Evolutionary conservation across 129 eudicot species (phyloP).

Genomic region (Logfia minima): DNA sequence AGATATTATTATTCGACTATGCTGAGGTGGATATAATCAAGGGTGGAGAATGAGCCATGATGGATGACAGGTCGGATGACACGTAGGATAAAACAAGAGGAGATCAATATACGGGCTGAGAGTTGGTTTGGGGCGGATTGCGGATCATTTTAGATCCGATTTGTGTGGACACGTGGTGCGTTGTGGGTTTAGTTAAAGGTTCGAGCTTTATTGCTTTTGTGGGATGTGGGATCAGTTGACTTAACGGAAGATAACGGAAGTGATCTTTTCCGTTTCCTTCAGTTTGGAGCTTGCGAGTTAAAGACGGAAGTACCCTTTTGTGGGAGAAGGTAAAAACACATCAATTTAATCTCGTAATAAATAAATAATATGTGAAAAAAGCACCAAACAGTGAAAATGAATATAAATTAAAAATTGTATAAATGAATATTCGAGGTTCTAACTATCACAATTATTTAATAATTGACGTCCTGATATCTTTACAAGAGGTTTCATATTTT

Average conservation of each 20-base stretch:
- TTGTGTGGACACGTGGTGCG: conserved; percentile 47
- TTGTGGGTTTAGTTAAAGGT: conserved; percentile 42
- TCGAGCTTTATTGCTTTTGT: not conserved
- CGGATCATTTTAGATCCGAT: conserved; percentile 51
- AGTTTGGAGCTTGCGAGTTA: not conserved
- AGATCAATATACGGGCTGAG: conserved; percentile 49
- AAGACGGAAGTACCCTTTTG: not conserved
- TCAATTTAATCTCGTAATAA: too few relatives aligned
- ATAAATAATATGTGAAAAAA: too few relatives aligned
- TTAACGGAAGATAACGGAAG: not conserved
- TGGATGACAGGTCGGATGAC: conserved; percentile 41
- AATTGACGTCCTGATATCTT: too few relatives aligned
- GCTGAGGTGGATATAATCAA: conserved; percentile 43
- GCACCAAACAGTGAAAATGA: too few relatives aligned
- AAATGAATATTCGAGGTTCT: too few relatives aligned
- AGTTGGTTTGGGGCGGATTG: conserved; percentile 40
- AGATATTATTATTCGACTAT: conserved; percentile 34
- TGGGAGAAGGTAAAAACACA: not conserved
- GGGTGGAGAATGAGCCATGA: conserved; percentile 31
- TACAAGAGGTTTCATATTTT: too few relatives aligned
- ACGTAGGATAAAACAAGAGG: conserved; percentile 31
- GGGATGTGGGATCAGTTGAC: not conserved
- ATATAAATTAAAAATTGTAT: too few relatives aligned
- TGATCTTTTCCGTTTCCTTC: conserved; percentile 5
- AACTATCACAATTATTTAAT: too few relatives aligned